These are phyloP conservation scores for Mycosphaerella sp. DNA, from an alignment of 2,329 filamentous ascomycete genomes.

Conservation along the genomic window DNA sequence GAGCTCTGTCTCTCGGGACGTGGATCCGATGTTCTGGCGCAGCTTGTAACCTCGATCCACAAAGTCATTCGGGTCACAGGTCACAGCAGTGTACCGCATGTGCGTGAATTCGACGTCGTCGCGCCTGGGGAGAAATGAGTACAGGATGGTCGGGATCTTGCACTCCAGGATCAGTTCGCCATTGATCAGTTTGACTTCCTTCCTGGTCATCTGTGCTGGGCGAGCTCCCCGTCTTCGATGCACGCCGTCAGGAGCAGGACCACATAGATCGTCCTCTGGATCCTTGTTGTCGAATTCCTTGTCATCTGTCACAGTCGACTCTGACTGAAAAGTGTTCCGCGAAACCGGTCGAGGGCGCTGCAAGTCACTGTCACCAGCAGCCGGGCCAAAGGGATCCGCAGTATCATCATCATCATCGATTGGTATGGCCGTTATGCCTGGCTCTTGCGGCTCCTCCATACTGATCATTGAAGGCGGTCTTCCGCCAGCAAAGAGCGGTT, in stretches of 20 bases:
- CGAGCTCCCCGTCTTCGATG: constrained; percentile 84
- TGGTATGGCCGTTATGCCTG: constrained; percentile 65
- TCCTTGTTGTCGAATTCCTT: constrained; percentile 55
- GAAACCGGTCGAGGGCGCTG: constrained; percentile 52
- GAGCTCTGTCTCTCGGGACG: constrained; percentile 81
- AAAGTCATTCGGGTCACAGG: constrained; percentile 93
- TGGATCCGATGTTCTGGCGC: constrained; percentile 80
- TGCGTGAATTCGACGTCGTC: constrained; percentile 97
- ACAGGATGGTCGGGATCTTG: constrained; percentile 97
- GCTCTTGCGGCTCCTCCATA: constrained; percentile 36
- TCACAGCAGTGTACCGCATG: constrained; percentile 98
- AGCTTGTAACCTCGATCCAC: constrained; percentile 83
- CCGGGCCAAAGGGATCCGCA: constrained; percentile 59
- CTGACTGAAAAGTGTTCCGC: constrained; percentile 57
- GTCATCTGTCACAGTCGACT: constrained; percentile 53
- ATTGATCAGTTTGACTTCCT: constrained; percentile 94
- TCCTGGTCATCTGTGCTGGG: constrained; percentile 79
- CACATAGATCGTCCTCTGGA: constrained; percentile 58
- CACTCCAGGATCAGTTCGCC: constrained; percentile 96
- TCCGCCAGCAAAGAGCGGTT: constrained; percentile 68
- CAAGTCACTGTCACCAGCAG: constrained; percentile 49
- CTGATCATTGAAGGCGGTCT: constrained; percentile 38
- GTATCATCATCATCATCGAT: constrained; percentile 47
- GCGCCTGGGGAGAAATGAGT: constrained; percentile 88
- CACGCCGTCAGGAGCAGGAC: constrained; percentile 75